These are phyloP conservation scores for Paramecium primaurelia DNA, from an alignment of 73 alveolate species.

Conservation along the genomic window DNA sequence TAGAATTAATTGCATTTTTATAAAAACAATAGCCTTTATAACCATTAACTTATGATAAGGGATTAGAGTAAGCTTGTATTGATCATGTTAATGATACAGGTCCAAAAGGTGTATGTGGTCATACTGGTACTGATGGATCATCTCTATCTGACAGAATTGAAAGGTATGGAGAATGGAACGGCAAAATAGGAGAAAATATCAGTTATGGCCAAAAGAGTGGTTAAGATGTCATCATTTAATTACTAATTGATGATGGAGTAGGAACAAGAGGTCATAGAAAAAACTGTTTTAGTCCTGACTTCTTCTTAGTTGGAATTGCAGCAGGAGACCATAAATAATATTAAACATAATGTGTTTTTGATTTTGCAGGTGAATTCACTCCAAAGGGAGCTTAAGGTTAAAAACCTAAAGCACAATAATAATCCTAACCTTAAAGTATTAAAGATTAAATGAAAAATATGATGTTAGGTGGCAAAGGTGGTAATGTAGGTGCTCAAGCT, in stretches of 20 bases:
- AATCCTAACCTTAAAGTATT: neutral
- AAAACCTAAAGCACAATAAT: neutral
- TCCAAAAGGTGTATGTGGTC: constrained; percentile 75
- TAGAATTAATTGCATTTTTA: constrained; percentile 65
- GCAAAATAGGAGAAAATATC: constrained; percentile 79
- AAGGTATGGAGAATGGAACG: constrained; percentile 80
- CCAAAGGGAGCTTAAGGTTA: neutral
- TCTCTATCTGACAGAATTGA: constrained; percentile 78
- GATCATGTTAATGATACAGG: constrained; percentile 91
- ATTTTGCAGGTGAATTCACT: constrained; percentile 39
- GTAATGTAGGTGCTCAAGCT: neutral
- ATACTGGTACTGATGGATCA: constrained; percentile 85
- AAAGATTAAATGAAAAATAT: neutral
- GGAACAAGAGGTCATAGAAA: constrained; percentile 81
- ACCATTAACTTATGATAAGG: constrained; percentile 63
- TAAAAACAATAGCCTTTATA: constrained; percentile 64
- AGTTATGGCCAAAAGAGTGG: constrained; percentile 76
- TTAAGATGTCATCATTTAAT: constrained; percentile 70
- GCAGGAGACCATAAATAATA: constrained; percentile 29
- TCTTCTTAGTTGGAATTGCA: constrained; percentile 43
- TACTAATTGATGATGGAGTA: constrained; percentile 85
- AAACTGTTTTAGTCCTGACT: constrained; percentile 72
- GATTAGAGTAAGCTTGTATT: constrained; percentile 76
- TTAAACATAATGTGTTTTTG: constrained; percentile 24
- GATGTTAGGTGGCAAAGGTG: neutral